These are phyloP conservation scores for Pilasporangium apinafurcum DNA, from an alignment of 352 stramenopile species.

Conservation along the genomic window DNA sequence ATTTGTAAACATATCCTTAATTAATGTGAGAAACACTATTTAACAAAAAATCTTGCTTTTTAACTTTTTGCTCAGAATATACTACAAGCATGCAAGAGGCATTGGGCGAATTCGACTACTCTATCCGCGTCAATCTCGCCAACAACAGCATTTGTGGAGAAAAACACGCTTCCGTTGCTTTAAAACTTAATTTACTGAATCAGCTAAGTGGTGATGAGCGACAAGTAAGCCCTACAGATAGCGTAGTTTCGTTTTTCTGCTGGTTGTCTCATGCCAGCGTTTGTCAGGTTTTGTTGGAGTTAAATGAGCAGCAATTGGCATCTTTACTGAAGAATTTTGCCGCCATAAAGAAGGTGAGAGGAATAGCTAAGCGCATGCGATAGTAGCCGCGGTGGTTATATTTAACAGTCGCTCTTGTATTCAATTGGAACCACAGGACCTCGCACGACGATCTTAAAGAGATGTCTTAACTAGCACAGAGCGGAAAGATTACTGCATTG, in stretches of 20 bases:
- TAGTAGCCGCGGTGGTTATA: no score
- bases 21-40: background rate
- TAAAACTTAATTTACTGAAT: conserved; percentile 41
- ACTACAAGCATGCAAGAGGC: conserved; percentile 9
- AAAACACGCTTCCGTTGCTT: conserved; percentile 25
- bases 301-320: conserved; percentile 29
- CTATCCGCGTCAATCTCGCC: conserved; percentile 54
- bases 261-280: no score
- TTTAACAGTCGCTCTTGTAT: conserved; percentile 7
- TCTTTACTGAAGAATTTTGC: conserved; percentile 30
- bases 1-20: background rate
- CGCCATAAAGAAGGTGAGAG: conserved; percentile 19
- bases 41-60: no score
- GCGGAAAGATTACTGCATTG: background rate
- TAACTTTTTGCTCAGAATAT: background rate
- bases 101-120: conserved; percentile 71
- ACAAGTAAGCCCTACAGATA: conserved; percentile 9
- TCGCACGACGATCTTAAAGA: conserved; percentile 5
- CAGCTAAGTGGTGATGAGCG: conserved; percentile 20
- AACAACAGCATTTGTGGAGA: conserved; percentile 46
- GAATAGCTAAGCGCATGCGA: background rate
- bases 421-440: conserved; percentile 6
- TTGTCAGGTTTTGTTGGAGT: conserved; percentile 46
- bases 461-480: background rate
- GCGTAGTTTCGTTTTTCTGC: background rate